These are phyloP conservation scores for Tricholomella constricta DNA, from an alignment of 768 basidiomycete species.

Conservation along the genomic window DNA sequence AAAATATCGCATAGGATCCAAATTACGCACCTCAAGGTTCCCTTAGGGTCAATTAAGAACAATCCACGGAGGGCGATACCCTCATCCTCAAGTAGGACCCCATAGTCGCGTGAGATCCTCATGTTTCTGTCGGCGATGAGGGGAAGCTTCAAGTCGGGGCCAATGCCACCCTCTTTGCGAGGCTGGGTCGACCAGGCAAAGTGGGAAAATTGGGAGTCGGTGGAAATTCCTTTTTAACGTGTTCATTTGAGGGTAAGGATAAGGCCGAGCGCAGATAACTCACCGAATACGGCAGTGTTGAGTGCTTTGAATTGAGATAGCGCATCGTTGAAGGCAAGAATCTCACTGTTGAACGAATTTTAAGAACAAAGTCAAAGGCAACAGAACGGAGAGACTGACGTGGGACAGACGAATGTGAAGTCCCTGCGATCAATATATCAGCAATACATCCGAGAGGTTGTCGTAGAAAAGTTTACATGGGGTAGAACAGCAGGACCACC, in stretches of 20 bases:
- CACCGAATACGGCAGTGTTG: conserved; percentile 77
- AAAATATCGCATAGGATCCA: background rate
- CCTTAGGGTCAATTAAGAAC: conserved; percentile 87
- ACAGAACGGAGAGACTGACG: conserved; percentile 36
- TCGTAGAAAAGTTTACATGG: conserved; percentile 58
- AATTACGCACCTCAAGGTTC: conserved; percentile 57
- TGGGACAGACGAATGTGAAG: conserved; percentile 92
- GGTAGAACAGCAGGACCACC: conserved; percentile 95
- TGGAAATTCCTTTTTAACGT: conserved; percentile 53
- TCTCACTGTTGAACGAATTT: conserved; percentile 51
- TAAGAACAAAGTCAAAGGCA: background rate
- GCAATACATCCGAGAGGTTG: background rate
- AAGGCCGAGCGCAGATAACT: conserved; percentile 11
- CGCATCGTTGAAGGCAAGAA: conserved; percentile 92
- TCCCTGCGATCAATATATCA: conserved; percentile 49
- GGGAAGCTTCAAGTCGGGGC: conserved; percentile 84
- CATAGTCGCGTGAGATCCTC: conserved; percentile 82
- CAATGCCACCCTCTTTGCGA: conserved; percentile 86
- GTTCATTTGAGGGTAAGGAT: background rate
- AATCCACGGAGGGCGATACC: conserved; percentile 87
- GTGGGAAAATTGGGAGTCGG: conserved; percentile 88
- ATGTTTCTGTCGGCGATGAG: conserved; percentile 80
- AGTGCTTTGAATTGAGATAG: conserved; percentile 73
- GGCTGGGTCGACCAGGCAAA: conserved; percentile 84
- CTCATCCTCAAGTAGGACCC: conserved; percentile 84